A percentile compares a stretch with the other conserved stretches of the same genome.
Evolutionary conservation across 2,329 filamentous ascomycete genomes (phyloP).

Genomic region (Alternaria sp.): DNA sequence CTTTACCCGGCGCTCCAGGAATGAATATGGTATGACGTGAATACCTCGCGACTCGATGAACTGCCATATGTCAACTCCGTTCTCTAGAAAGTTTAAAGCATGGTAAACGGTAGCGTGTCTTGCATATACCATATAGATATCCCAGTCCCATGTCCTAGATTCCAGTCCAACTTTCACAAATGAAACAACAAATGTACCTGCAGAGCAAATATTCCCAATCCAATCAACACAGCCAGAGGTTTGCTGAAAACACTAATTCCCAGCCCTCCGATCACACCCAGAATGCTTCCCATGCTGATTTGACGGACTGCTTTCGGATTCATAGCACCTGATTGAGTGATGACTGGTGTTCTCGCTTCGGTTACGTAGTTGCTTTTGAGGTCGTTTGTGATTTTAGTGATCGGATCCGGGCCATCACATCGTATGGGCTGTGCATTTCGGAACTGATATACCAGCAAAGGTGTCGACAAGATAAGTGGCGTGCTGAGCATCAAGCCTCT

Average conservation of each 20-base stretch:
- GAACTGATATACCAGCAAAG: conserved; percentile 41
- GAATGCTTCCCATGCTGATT: conserved; percentile 58
- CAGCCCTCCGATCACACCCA: conserved; percentile 62
- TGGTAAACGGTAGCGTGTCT: conserved; percentile 19
- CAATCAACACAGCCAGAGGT: conserved; percentile 72
- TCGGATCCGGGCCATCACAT: conserved; percentile 47
- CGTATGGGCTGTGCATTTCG: conserved; percentile 42
- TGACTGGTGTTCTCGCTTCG: conserved; percentile 52
- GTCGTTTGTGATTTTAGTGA: conserved; percentile 52
- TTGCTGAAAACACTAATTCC: conserved; percentile 75
- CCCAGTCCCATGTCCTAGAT: conserved; percentile 7
- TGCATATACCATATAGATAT: conserved; percentile 16
- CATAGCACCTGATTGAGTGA: conserved; percentile 49
- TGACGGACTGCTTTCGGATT: conserved; percentile 56
- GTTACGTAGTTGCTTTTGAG: conserved; percentile 46
- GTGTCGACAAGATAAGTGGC: conserved; percentile 47
- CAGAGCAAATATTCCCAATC: conserved; percentile 69
- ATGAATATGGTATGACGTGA: conserved; percentile 59
- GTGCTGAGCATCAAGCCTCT: conserved; percentile 49
- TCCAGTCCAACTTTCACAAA: background rate
- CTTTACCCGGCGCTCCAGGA: conserved; percentile 61
- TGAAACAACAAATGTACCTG: conserved; percentile 61
- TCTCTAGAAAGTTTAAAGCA: conserved; percentile 7
- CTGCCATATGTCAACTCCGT: conserved; percentile 43
- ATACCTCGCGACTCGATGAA: conserved; percentile 62